Evolutionary conservation across 805 yeast genomes (phyloP), one percentile per base, ranked within the genome.

Genomic region (Candida railenensis): DNA sequence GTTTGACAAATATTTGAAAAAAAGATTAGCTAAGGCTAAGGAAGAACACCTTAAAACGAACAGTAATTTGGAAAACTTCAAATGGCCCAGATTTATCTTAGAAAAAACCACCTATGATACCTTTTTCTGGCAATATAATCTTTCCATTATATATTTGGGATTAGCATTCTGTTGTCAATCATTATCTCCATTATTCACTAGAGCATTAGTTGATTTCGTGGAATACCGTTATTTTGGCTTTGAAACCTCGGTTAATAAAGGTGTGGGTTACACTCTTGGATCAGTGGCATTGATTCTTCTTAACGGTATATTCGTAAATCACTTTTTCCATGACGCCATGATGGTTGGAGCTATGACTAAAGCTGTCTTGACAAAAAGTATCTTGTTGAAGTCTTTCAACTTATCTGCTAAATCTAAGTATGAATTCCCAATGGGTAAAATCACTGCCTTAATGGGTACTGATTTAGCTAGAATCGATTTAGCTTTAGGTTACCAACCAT

Each of bases 191-290:
- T 68, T 89, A 52, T 61, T 88, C 9, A 80, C 88, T 3, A 79
- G 82, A 59, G 72, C 77, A 33, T 68, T 89, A 48, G 85, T 89
- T 50, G 71, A 70, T 37, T 87, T 79, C 53, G 87, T 87, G n/a
- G 81, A 77, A 52, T 58, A 60, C 41, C 74, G 76, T 43, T 76
- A 77, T 7, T 58, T 62, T 21, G 78, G 79, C 5, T 63, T 74
- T 12, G 65, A 66, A 9, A 53, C 64, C 21, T 61, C 69, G 8
- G 66, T 70, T 46, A 84, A 82, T 30, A 69, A 66, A 37, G 96
- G 96, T 48, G 72, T 87, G 16, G 96, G 94, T 7, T 86, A 80
- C 54, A 85, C 91, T 7, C 66, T 89, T 41, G 96, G 91, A 16
- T 73, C 87, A 9, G 76, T 83, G 37, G 52, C 70, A 1, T 69